Percentiles rank a stretch among this genome's conserved stretches.
phyloP scores from a whole-genome alignment of 2,329 filamentous ascomycete species.

The Xylaria sp. region DNA sequence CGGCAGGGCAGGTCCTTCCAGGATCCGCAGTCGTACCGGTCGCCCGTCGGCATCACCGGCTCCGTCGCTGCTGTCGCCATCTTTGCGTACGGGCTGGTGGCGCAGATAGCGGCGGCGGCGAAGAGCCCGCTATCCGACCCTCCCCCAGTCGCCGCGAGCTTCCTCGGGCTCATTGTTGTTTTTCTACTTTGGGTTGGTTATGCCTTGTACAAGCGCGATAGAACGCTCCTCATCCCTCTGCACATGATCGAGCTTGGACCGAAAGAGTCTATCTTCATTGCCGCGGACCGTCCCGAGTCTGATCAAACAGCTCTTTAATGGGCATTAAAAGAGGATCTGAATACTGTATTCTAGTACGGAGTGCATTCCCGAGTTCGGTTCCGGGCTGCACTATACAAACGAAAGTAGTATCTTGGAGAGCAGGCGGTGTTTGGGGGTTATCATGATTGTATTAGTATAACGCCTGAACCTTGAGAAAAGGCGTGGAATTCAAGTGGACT shows the following conservation, averaged over 20 bases:
- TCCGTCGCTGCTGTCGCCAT: constrained; percentile 40
- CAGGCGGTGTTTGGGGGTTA: neutral
- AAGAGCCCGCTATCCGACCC: constrained; percentile 28
- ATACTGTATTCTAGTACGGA: neutral
- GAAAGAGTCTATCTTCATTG: neutral
- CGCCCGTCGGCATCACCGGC: constrained; percentile 38
- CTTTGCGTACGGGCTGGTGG: constrained; percentile 40
- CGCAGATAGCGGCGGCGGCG: constrained; percentile 40
- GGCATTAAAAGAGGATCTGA: neutral
- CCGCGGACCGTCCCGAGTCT: neutral
- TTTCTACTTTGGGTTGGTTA: constrained; percentile 36
- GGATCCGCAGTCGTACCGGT: constrained; percentile 39
- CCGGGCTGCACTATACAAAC: neutral
- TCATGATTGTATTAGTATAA: neutral
- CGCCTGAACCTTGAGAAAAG: neutral
- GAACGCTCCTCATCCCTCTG: constrained; percentile 33
- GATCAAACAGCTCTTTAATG: neutral
- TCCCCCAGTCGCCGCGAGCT: constrained; percentile 35
- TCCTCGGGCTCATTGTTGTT: constrained; percentile 40
- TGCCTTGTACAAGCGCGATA: constrained; percentile 24
- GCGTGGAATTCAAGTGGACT: neutral
- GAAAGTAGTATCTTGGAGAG: neutral
- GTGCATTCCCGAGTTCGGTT: neutral
- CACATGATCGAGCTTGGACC: constrained; percentile 35
- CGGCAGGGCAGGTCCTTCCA: constrained; percentile 45